Evolutionary conservation across 192 early-diverging fungal genomes (phyloP).

Genomic region (Helicostylum pulchrum): DNA sequence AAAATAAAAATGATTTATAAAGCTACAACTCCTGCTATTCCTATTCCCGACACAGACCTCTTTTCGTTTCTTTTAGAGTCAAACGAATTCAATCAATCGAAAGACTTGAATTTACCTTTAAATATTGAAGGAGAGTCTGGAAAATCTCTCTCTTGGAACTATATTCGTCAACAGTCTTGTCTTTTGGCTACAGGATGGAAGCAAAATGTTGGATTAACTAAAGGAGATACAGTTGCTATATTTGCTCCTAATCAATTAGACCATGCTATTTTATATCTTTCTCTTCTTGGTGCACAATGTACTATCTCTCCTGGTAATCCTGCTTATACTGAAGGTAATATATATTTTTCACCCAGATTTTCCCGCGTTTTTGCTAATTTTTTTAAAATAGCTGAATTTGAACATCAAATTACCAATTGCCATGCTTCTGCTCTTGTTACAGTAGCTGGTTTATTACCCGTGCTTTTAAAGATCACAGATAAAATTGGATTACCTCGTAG

Average conservation of each 20-base stretch:
- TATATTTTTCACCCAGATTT: not conserved
- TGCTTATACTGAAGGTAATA: conserved; percentile 61
- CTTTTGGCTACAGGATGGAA: conserved; percentile 51
- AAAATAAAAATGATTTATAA: conserved; percentile 23
- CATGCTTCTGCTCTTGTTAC: conserved; percentile 66
- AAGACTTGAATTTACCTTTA: conserved; percentile 10
- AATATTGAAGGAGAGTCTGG: conserved; percentile 19
- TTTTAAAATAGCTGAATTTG: conserved; percentile 43
- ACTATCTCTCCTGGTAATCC: conserved; percentile 79
- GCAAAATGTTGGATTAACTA: conserved; percentile 48
- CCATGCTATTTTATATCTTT: conserved; percentile 55
- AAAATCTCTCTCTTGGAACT: conserved; percentile 12
- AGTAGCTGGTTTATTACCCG: conserved; percentile 28
- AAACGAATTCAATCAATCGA: conserved; percentile 10
- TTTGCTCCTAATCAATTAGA: conserved; percentile 73
- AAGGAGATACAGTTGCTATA: conserved; percentile 68
- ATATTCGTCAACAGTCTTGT: conserved; percentile 16
- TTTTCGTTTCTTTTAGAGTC: conserved; percentile 20
- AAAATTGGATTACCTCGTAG: conserved; percentile 14
- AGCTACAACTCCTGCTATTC: conserved; percentile 3
- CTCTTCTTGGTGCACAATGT: conserved; percentile 58
- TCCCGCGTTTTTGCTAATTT: not conserved
- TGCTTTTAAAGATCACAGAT: conserved; percentile 11
- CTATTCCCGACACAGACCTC: conserved; percentile 30
- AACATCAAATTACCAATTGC: conserved; percentile 72